A percentile compares a stretch with the other conserved stretches of the same genome.
phyloP scores from a whole-genome alignment of 163 green algal species.

The Scenedesmus sp. region DNA sequence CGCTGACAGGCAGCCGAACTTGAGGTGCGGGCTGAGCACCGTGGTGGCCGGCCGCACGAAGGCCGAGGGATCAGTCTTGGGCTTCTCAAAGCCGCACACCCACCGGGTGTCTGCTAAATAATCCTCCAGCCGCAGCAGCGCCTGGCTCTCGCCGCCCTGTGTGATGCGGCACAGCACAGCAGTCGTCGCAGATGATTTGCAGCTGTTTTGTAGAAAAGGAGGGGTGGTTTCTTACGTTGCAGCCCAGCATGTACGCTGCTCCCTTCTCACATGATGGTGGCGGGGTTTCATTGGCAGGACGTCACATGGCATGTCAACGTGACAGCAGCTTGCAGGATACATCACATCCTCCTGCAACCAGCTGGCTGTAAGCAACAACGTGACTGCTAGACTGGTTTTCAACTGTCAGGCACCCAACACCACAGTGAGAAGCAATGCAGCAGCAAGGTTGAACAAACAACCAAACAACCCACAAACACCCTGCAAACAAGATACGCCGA shows the following conservation, averaged over 20 bases:
- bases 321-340: no score
- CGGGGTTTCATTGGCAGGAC: no score
- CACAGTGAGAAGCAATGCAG: no score
- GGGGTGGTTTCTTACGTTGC: no score
- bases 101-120: constrained; percentile 75
- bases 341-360: not conserved
- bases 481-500: no score
- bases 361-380: not conserved
- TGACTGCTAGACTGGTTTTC: no score
- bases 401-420: not conserved
- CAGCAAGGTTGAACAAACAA: no score
- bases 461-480: not conserved
- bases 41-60: constrained; percentile 87
- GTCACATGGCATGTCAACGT: no score
- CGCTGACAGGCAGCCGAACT: constrained; percentile 65
- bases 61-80: constrained; percentile 84
- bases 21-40: constrained; percentile 94
- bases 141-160: constrained; percentile 88
- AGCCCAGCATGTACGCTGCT: no score
- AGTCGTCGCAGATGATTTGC: no score
- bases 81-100: constrained; percentile 83
- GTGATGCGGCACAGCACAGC: not conserved
- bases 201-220: not conserved
- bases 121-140: constrained; percentile 72
- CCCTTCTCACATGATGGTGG: no score